Percentiles rank a stretch among this genome's conserved stretches.
Evolutionary conservation across 2,329 filamentous ascomycete species (phyloP).

Genomic region (Cladobotryum mycophilum): DNA sequence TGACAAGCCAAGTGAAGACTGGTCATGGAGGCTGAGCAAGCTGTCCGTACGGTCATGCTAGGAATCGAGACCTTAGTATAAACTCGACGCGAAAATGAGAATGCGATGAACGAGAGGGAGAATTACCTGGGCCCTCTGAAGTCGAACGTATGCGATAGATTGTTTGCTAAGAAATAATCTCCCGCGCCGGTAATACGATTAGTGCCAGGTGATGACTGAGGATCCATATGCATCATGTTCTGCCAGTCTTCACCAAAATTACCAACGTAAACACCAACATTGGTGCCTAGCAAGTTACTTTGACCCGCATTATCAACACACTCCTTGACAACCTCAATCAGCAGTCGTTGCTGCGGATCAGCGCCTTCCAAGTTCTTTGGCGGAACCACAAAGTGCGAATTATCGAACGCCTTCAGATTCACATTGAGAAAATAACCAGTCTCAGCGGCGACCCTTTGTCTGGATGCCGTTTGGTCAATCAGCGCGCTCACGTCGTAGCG

Average conservation of each 20-base stretch:
- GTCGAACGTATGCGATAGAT: constrained; percentile 27
- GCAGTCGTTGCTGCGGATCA: constrained; percentile 25
- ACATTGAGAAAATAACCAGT: constrained; percentile 23
- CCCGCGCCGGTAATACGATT: constrained; percentile 19
- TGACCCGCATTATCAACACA: constrained; percentile 22
- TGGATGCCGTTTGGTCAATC: constrained; percentile 13
- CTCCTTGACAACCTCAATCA: constrained; percentile 24
- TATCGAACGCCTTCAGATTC: constrained; percentile 22
- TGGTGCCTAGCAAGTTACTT: constrained; percentile 18
- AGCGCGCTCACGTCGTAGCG: constrained; percentile 22
- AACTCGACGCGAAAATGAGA: constrained; percentile 11
- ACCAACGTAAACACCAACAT: constrained; percentile 25
- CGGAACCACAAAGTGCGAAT: constrained; percentile 26
- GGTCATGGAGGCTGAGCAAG: constrained; percentile 31
- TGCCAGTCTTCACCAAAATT: constrained; percentile 25
- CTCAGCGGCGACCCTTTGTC: constrained; percentile 8
- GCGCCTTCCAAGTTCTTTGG: constrained; percentile 20
- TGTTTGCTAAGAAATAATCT: constrained; percentile 26
- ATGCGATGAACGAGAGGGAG: background rate
- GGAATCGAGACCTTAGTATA: constrained; percentile 2
- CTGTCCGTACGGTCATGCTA: constrained; percentile 30
- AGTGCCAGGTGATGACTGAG: constrained; percentile 10
- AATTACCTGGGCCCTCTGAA: constrained; percentile 27
- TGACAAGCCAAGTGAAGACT: constrained; percentile 32
- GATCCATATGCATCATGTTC: constrained; percentile 14